Evolutionary conservation across 208 protist genomes (phyloP), one percentile per base, ranked within the genome.

Genomic region (Leishmania gerbilli): DNA sequence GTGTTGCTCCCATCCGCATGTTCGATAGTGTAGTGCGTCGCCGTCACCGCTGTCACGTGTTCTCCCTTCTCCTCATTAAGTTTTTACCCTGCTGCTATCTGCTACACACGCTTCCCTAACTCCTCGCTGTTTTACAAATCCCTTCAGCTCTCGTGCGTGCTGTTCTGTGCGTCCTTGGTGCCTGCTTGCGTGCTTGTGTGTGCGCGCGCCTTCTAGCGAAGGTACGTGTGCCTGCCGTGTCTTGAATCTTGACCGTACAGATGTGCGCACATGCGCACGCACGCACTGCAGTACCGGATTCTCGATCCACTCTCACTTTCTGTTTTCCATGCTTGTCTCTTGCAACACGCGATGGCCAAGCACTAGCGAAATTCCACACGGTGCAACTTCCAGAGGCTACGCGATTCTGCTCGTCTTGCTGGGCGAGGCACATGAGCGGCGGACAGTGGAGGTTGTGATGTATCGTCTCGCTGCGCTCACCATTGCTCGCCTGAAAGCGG

Each of bases 41-140:
- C 40, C 19, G 19, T 37, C 11, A 21, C 68, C 3, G 21, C 68
- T 72, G 40, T 15, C 5, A 45, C 0, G 17, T 47, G 8, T 45
- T 49, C 68, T 47, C 69, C 1, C 56, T 72, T 62, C 6, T 79
- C 17, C 58, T 64, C 11, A 71, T 71, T 8, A 45, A 71, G 27
- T 71, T 27, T 27, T 67, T 11, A 27, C 37, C 51, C 42, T 83
- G 53, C n/a, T 78, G n/a, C 42, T 56, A n/a, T 71, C 37, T 71
- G 19, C 51, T 74, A 7, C 27, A 40, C 11, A 24, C 65, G 42
- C 21, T 11, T 60, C 34, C 7, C 74, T 27, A 21, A 45, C 27
- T 69, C 49, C 81, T 82, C 81, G 21, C 79, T 77, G 69, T 81
- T 65, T 81, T 68, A 40, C 13, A 2, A 21, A 81, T 82, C 75